Base-by-base conservation (phyloP, 108 stramenopile species). In the Aureococcus anophagefferens region DNA sequence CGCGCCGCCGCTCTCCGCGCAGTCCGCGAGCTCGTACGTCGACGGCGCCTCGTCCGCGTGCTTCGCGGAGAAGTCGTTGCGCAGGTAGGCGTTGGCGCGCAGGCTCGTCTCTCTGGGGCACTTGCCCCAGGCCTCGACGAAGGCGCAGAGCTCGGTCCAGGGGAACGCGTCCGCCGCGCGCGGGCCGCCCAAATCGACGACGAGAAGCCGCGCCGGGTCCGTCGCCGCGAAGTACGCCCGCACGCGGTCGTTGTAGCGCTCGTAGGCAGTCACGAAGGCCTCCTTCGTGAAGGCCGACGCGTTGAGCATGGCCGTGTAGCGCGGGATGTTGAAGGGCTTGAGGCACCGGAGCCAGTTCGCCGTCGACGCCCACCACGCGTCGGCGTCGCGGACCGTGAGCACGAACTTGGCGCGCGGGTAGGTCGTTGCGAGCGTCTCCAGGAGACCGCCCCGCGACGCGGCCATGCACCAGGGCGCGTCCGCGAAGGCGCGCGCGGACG, bases 401-500 rank as follows among this genome's bases (percentile, higher is more conserved):
- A 59, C 51, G 51, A 59, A 59, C 25, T 59, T 59, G 7, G 51
- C 51, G 25, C 51, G 51, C 21, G 51, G 51, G 51, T 59, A 59
- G 7, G 14, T 59, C 21, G 17, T 28, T 18, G 25, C 17, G 51
- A 59, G 51, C 51, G 7, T 3, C 13, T 16, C 51, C 7, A 59
- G 51, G 7, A 59, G 14, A 16, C 25, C 21, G 21, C 51, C 51
- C 51, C 51, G 51, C 51, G 51, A 25, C 51, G 51, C 51, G 7
- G 51, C 51, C 51, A 59, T 59, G 51, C 51, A 59, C 51, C 51
- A 59, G 51, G 51, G 51, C 21, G 51, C 51, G 51, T 59, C 51
- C 7, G 51, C 4, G 25, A 59, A 59, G 25, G 51, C 4, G 21
- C 51, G 51, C 0, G 51, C 51, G 51, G 0, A 3, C 51, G 7